Evolutionary conservation across 1,284 basidiomycete genomes (phyloP), one percentile per base, ranked within the genome.

Genomic region (Phaffia rhodozyma): DNA sequence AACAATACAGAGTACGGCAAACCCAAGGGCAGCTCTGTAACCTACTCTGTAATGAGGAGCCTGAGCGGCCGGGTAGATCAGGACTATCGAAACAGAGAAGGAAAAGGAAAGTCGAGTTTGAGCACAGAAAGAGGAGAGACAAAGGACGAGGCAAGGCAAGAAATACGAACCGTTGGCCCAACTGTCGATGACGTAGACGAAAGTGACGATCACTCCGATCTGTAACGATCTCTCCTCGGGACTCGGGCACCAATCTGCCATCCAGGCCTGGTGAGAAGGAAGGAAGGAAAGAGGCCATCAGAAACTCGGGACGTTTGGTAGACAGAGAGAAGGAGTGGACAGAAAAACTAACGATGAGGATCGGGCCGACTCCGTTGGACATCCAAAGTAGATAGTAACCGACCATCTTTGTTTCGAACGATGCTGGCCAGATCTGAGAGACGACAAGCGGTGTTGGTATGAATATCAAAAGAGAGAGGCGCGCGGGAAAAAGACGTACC

Each of bases 361-460:
- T 69, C 0, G 69, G 69, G 1, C 69, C 70, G 2, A 66, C 69
- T 11, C 68, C 66, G 50, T 68, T 69, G 1, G 66, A 67, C 23
- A 68, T 65, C 69, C 69, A 71, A 9, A 71, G 66, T 18, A 68
- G 56, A 65, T 67, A 71, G 65, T 65, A 71, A 4, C 59, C 70
- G 48, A 69, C 66, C 69, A 71, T 70, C 62, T 69, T 70, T 9
- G 67, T 30, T 1, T 61, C 69, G 56, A 71, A 71, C 1, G 62
- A 64, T 0, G 63, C 53, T 5, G 69, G 69, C 70, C 70, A 70
- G 52, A 61, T 55, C 32, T 34, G 9, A 9, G 9, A 34, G 29
- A 60, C 47, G 1, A 25, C 34, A 53, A 32, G 13, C 5, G 29
- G 32, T 30, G 6, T 4, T 25, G 20, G 4, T 52, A 9, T 13